These are phyloP conservation scores for Pestalotiopsis sp. DNA, from an alignment of 2,329 filamentous ascomycete species.

Conservation along the genomic window DNA sequence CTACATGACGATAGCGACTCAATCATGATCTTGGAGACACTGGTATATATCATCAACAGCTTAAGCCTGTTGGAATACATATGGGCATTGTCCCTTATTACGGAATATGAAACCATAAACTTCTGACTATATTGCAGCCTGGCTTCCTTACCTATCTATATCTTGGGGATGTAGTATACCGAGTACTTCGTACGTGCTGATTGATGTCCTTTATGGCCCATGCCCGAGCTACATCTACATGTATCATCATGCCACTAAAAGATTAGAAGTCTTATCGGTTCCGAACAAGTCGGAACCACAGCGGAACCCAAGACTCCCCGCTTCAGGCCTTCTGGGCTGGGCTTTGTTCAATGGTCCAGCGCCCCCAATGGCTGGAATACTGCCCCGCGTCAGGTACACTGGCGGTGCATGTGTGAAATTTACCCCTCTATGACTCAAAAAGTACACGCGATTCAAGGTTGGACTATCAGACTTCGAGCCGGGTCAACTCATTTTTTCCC, in stretches of 20 bases:
- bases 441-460: not conserved
- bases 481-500: not conserved
- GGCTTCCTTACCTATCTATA: too few relatives aligned
- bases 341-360: not conserved
- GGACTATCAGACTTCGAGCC: not conserved
- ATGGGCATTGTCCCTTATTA: too few relatives aligned
- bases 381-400: slow-evolving; percentile 1
- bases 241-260: too few relatives aligned
- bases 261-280: too few relatives aligned
- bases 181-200: too few relatives aligned
- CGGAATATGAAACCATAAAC: too few relatives aligned
- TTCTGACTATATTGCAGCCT: too few relatives aligned
- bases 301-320: not conserved
- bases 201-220: too few relatives aligned
- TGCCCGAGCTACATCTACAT: too few relatives aligned
- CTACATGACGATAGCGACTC: not conserved
- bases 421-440: slow-evolving; percentile 16
- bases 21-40: not conserved
- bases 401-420: slow-evolving; percentile 3
- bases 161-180: too few relatives aligned
- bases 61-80: not conserved
- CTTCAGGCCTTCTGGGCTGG: not conserved
- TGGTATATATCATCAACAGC: not conserved
- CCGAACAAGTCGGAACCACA: not conserved
- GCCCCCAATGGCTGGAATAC: not conserved